These are phyloP conservation scores for Tuber aestivum DNA, from an alignment of 495 filamentous ascomycete species.

Conservation along the genomic window DNA sequence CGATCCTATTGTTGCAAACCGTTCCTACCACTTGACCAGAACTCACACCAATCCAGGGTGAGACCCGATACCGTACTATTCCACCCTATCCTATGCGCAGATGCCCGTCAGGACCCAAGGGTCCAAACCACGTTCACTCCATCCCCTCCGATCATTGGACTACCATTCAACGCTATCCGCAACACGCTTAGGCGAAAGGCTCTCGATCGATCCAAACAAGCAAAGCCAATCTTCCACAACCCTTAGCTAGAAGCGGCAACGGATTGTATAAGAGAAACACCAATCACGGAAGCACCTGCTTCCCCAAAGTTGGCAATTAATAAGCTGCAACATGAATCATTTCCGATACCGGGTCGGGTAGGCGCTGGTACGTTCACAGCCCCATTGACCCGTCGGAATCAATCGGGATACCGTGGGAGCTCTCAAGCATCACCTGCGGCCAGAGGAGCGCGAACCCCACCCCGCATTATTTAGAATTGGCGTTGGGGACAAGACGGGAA, in stretches of 20 bases:
- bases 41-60: slow-evolving; percentile 56
- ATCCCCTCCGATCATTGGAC: slow-evolving; percentile 51
- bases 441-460: slow-evolving; percentile 48
- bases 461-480: no score
- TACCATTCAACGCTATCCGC: slow-evolving; percentile 58
- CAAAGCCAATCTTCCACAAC: slow-evolving; percentile 54
- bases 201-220: slow-evolving; percentile 56
- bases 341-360: slow-evolving; percentile 31
- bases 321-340: slow-evolving; percentile 19
- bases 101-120: slow-evolving; percentile 39
- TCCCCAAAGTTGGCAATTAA: slow-evolving; percentile 52
- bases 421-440: slow-evolving; percentile 54
- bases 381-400: slow-evolving; percentile 48
- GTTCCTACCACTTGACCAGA: no score
- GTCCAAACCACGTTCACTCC: slow-evolving; percentile 53
- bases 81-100: background rate
- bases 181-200: slow-evolving; percentile 63
- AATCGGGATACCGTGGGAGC: slow-evolving; percentile 52
- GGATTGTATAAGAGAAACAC: no score
- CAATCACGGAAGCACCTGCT: slow-evolving; percentile 54
- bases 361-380: slow-evolving; percentile 48
- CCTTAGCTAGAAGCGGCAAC: slow-evolving; percentile 57
- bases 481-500: slow-evolving; percentile 50
- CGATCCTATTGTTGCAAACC: no score
- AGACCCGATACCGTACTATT: background rate